phyloP scores from a whole-genome alignment of 352 stramenopile species.

The Phytophthora aleatoria region DNA sequence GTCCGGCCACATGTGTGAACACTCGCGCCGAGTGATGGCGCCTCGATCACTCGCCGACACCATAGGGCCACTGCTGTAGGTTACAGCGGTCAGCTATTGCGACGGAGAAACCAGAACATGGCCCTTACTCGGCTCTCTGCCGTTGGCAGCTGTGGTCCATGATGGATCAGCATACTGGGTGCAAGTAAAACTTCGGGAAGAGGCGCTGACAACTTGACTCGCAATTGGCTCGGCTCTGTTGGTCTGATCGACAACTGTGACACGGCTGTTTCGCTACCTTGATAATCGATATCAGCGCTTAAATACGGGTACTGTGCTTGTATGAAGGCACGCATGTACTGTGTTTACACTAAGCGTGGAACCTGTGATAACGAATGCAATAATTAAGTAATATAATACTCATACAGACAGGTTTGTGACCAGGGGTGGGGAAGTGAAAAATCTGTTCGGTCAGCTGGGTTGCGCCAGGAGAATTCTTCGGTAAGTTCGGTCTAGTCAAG shows the following conservation, averaged over 20 bases:
- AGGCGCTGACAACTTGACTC: constrained; percentile 39
- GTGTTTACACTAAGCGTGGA: too few species aligned
- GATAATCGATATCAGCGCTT: constrained; percentile 4
- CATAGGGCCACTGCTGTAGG: neutral
- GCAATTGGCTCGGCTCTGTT: constrained; percentile 28
- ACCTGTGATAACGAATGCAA: neutral
- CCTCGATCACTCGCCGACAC: neutral
- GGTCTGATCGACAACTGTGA: constrained; percentile 33
- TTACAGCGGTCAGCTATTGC: neutral
- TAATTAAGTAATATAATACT: neutral
- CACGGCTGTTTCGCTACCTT: neutral
- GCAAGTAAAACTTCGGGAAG: constrained; percentile 21
- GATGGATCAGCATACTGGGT: constrained; percentile 23
- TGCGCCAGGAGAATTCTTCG: constrained; percentile 30
- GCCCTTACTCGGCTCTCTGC: neutral
- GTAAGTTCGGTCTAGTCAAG: constrained; percentile 19
- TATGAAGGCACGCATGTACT: too few species aligned
- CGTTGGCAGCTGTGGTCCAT: constrained; percentile 17
- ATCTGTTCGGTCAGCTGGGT: constrained; percentile 41
- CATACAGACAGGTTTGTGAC: neutral
- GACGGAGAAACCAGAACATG: too few species aligned
- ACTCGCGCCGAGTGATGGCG: constrained; percentile 10
- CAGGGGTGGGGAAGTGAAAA: constrained; percentile 29
- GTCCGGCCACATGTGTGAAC: constrained; percentile 8
- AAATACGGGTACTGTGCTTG: neutral